These are phyloP conservation scores for Ogataea paraovalis DNA, from an alignment of 805 yeast species.

Conservation along the genomic window DNA sequence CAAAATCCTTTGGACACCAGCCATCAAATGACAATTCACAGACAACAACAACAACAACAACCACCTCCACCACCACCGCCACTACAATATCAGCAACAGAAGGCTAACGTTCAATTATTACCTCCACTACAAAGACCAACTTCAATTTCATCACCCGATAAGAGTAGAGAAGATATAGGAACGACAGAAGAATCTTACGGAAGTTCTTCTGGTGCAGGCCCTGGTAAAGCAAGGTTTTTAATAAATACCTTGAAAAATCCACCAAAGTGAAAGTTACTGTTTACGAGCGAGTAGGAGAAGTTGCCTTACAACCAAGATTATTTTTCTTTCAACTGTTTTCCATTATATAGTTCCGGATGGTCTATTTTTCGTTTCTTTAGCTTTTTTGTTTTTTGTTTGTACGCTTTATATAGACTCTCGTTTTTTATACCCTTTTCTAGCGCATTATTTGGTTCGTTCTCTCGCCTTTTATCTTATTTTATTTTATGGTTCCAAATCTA, in stretches of 20 bases:
- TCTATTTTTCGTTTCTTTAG: neutral
- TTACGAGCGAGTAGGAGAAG: too few relatives aligned
- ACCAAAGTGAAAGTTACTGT: constrained; percentile 12
- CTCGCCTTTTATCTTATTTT: neutral
- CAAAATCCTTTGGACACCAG: too few relatives aligned
- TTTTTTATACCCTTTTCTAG: neutral
- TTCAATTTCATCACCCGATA: constrained; percentile 6
- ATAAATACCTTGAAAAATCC: constrained; percentile 24
- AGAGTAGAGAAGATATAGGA: constrained; percentile 1
- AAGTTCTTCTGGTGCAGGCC: neutral
- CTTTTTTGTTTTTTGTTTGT: neutral
- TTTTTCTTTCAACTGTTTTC: neutral
- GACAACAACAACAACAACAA: neutral
- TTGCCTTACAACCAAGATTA: neutral
- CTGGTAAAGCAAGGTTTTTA: constrained; percentile 17
- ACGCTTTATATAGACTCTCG: neutral
- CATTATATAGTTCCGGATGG: neutral
- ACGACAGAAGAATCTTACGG: neutral
- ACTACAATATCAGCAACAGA: neutral
- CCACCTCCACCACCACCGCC: constrained; percentile 4
- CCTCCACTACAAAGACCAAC: constrained; percentile 10
- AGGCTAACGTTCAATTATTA: constrained; percentile 1
- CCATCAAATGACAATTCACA: neutral
- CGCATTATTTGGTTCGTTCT: neutral
- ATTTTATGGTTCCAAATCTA: neutral